Evolutionary conservation across 73 alveolate genomes (phyloP).

Genomic region (Paramecium caudatum): DNA sequence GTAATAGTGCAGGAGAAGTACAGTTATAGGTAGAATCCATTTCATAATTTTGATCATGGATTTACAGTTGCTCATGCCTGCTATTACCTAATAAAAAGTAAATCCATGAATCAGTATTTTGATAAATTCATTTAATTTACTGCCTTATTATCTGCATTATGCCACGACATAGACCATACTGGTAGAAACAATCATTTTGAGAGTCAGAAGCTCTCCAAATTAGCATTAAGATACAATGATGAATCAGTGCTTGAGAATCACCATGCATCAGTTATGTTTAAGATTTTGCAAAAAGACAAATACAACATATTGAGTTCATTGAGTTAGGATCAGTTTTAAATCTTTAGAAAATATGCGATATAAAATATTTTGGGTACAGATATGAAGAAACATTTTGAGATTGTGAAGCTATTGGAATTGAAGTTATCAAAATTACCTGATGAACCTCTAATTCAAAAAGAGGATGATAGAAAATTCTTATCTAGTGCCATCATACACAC

Average conservation of each 20-base stretch:
- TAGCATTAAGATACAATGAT: slow-evolving; percentile 92
- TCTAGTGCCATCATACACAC: slow-evolving; percentile 74
- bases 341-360: slow-evolving; percentile 83
- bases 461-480: slow-evolving; percentile 70
- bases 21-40: slow-evolving; percentile 65
- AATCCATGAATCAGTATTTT: slow-evolving; percentile 52
- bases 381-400: slow-evolving; percentile 73
- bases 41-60: slow-evolving; percentile 76
- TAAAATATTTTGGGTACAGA: slow-evolving; percentile 85
- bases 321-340: slow-evolving; percentile 75
- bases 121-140: slow-evolving; percentile 73
- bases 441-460: slow-evolving; percentile 65
- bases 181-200: slow-evolving; percentile 86
- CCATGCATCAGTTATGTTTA: slow-evolving; percentile 92
- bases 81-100: slow-evolving; percentile 40
- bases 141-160: slow-evolving; percentile 79
- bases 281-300: slow-evolving; percentile 80
- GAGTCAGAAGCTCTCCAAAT: slow-evolving; percentile 78
- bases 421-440: slow-evolving; percentile 42
- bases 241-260: slow-evolving; percentile 91
- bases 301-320: slow-evolving; percentile 79
- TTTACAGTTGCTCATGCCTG: slow-evolving; percentile 69
- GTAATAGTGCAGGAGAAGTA: slow-evolving; percentile 62
- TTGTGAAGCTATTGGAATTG: slow-evolving; percentile 51
- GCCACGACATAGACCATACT: slow-evolving; percentile 91